Evolutionary conservation across 1,284 basidiomycete species (phyloP), one percentile per base, ranked within the genome.

Genomic region (Ustanciosporium gigantosporum): DNA sequence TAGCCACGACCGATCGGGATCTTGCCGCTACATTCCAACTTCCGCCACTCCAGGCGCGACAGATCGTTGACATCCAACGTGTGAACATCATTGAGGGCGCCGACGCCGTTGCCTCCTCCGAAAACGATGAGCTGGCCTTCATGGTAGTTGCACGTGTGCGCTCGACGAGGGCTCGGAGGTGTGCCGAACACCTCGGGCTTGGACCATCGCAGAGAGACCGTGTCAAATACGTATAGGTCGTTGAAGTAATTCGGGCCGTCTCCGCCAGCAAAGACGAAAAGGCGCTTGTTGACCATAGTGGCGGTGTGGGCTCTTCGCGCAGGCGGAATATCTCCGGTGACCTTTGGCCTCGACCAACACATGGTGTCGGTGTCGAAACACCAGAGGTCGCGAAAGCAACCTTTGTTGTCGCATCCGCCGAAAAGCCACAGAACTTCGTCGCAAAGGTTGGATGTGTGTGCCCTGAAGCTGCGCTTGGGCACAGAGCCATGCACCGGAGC

Each of bases 301-400:
- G 90, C 87, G 0, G 89, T 89, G 74, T 95, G 91, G 1, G 91
- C 91, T 17, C 91, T 85, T 36, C 88, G 87, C 0, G 89, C 88
- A 5, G 62, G 57, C 3, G 62, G 62, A 17, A 60, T 46, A 19
- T 66, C 62, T 19, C 57, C 62, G 2, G 62, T 66, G 25, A 60
- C 57, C 23, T 53, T 60, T n/a, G 62, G 61, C 38, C 56, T 65
- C 21, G 85, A 84, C 91, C 91, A 95, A 75, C 89, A 86, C 84
- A 92, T 88, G 25, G 89, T 91, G 79, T 93, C 91, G 3, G 85
- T 89, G 77, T 94, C 90, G 70, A 93, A 91, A 66, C 86, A 89
- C 71, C 88, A 90, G 2, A 92, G 83, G 42, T 91, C 89, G 57
- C 83, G 84, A 79, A 85, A 87, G 57, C 85, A 87, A 8, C 85